phyloP scores from a whole-genome alignment of 306 rosid genomes.

The Ziziphus jujuba region DNA sequence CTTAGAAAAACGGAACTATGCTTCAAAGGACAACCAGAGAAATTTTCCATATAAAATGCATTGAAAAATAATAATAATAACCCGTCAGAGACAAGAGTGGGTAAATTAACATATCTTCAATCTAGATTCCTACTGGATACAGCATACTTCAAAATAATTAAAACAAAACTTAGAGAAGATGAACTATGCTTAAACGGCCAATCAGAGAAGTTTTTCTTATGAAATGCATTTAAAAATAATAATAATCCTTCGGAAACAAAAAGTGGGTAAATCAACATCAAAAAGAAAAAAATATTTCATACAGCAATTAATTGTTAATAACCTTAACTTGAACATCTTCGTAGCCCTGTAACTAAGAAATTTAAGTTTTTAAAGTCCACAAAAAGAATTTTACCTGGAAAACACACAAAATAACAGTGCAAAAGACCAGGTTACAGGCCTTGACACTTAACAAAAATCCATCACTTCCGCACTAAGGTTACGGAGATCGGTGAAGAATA shows the following conservation, averaged over 20 bases:
- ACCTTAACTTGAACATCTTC: background rate
- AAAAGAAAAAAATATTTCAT: background rate
- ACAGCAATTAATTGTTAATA: background rate
- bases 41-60: background rate
- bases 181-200: too few species aligned
- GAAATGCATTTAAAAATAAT: too few species aligned
- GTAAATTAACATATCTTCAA: background rate
- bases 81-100: background rate
- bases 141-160: conserved; percentile 24
- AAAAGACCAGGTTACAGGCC: conserved; percentile 23
- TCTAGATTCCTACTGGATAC: conserved; percentile 19
- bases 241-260: background rate
- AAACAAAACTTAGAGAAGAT: background rate
- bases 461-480: conserved; percentile 18
- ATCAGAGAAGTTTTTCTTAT: background rate
- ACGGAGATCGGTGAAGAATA: conserved; percentile 30
- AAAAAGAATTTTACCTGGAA: conserved; percentile 24
- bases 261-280: background rate
- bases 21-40: too few species aligned
- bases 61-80: background rate
- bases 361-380: background rate
- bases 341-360: background rate
- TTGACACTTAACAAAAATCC: conserved; percentile 23
- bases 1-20: background rate
- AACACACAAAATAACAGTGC: conserved; percentile 17